Base-by-base conservation (phyloP, 2,329 filamentous ascomycete genomes). In the Proliferodiscus dingleyae region DNA sequence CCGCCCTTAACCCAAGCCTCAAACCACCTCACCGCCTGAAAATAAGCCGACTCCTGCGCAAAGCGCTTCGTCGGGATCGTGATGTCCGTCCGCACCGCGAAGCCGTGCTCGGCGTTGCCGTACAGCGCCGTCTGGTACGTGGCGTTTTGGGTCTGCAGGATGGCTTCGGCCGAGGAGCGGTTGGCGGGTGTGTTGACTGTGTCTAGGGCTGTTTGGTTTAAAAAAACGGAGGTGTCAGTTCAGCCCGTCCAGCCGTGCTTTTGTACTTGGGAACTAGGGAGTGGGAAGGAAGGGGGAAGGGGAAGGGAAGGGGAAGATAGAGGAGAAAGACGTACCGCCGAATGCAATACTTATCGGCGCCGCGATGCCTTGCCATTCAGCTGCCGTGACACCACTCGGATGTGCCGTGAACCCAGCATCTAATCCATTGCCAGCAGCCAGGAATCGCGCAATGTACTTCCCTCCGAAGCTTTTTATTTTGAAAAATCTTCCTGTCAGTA, bases 31-130 rank as follows among this genome's bases (percentile, higher is more conserved):
- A 89, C 74, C 21, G 86, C 85, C 72, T 91, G 87, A 54, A 75
- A 67, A 64, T 90, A 90, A 1, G 87, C 86, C 62, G 81, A 75
- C 68, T 91, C 85, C 73, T 90, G 90, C 24, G 81, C 85, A 62
- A 80, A 90, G 65, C 75, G 80, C 60, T 78, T 67, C 45, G 60
- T 54, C 16, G 68, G 67, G 46, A 73, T 67, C 2, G 67, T 68
- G 22, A 74, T 45, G 57, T 91, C 81, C 3, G 71, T 78, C 28
- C 86, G 75, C 6, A 88, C 82, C 13, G 80, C 82, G 58, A 91
- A 93, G 0, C 87, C 87, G 61, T 93, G 87, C 49, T 69, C 63
- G 5, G 85, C 82, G 29, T 77, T 78, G 13, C 78, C 77, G 70
- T 82, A 91, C 33, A 91, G 66, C 51, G 73, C 80, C 47, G 89